phyloP scores from a whole-genome alignment of 768 basidiomycete species.

The Leucocoprinus sp. region DNA sequence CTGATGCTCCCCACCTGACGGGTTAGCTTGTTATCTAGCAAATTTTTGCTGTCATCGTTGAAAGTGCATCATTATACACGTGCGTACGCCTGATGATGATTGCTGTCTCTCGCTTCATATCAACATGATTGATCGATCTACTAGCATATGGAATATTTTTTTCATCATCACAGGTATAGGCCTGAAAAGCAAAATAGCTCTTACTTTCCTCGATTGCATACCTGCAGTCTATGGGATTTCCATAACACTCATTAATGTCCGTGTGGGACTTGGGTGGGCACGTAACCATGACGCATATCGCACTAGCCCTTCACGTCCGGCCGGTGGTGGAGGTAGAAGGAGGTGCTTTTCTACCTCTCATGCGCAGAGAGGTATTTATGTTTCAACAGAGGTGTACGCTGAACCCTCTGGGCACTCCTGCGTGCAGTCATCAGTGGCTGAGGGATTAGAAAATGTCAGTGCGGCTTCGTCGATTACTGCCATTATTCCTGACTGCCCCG shows the following conservation, averaged over 20 bases:
- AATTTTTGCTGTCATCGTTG: constrained; percentile 5
- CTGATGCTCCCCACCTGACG: neutral
- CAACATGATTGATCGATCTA: too few species aligned
- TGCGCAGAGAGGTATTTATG: neutral
- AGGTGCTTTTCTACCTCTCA: neutral
- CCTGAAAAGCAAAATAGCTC: constrained; percentile 4
- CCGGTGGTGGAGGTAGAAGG: neutral
- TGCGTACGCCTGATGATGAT: neutral
- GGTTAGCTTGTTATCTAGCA: neutral
- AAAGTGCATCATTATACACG: constrained; percentile 13
- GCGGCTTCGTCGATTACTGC: neutral
- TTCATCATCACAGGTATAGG: neutral
- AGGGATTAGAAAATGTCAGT: neutral
- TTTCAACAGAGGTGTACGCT: neutral
- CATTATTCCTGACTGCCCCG: too few species aligned
- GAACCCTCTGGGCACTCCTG: neutral
- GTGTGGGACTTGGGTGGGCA: constrained; percentile 4
- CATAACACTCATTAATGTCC: constrained; percentile 6
- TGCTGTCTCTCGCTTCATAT: neutral
- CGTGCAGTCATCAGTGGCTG: neutral
- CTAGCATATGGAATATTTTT: neutral
- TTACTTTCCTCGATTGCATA: constrained; percentile 7
- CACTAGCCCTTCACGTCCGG: neutral
- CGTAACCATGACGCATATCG: neutral
- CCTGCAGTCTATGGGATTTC: constrained; percentile 6